These are phyloP conservation scores for Podospora bellae-mahoneyi DNA, from an alignment of 495 filamentous ascomycete genomes.

Conservation along the genomic window DNA sequence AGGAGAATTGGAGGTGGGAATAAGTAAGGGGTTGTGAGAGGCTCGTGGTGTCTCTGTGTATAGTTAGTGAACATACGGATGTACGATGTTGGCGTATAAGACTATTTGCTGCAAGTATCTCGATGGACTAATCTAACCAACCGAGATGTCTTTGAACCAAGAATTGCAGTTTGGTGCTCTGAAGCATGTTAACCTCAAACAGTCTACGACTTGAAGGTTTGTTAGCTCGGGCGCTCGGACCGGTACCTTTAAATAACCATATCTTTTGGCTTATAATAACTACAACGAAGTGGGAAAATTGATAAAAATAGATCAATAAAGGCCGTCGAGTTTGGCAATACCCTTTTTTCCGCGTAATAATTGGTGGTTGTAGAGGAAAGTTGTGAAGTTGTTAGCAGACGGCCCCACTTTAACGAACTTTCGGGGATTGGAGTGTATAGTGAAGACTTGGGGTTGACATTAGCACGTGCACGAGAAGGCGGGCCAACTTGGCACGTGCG, in stretches of 20 bases:
- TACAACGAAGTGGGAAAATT: no score
- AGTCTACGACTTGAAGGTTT: background rate
- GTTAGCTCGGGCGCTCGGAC: no score
- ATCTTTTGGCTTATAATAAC: no score
- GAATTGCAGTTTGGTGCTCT: background rate
- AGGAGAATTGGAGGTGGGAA: background rate
- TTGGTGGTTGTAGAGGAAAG: no score
- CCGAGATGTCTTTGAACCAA: background rate
- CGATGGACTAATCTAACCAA: background rate
- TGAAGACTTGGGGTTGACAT: no score
- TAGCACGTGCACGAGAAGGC: background rate
- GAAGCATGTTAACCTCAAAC: background rate
- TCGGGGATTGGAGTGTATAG: no score
- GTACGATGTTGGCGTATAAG: background rate
- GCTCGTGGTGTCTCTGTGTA: background rate
- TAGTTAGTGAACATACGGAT: background rate
- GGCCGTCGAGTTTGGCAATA: no score
- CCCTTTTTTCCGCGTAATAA: no score
- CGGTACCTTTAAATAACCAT: no score
- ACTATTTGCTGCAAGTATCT: background rate
- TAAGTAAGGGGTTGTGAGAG: background rate
- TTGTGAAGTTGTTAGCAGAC: no score
- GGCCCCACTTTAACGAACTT: no score
- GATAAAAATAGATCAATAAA: no score
- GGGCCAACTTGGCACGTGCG: background rate